phyloP scores from a whole-genome alignment of 2,329 filamentous ascomycete genomes.

The Neonectria coccinea region DNA sequence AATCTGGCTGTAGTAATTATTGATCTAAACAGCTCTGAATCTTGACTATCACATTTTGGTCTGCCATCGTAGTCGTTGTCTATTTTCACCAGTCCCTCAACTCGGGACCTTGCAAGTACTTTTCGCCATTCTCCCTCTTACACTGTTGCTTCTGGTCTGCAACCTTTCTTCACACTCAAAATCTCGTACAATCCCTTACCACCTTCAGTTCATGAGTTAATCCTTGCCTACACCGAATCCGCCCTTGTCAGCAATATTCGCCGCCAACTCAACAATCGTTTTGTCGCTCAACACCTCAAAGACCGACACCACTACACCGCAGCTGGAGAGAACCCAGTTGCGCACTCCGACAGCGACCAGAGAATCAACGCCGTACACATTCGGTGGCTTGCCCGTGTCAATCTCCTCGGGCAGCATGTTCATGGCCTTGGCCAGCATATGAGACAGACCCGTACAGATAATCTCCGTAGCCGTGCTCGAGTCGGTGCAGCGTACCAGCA shows the following conservation, averaged over 20 bases:
- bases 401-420: slow-evolving; percentile 59
- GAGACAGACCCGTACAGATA: slow-evolving; percentile 52
- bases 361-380: slow-evolving; percentile 64
- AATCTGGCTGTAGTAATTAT: too few relatives aligned
- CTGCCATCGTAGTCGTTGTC: neutral
- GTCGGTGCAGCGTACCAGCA: slow-evolving; percentile 48
- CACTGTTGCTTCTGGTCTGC: neutral
- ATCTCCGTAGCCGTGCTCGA: slow-evolving; percentile 48
- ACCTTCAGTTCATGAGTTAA: neutral
- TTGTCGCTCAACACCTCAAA: slow-evolving; percentile 61
- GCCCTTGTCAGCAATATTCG: slow-evolving; percentile 51
- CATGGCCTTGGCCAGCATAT: slow-evolving; percentile 59
- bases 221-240: slow-evolving; percentile 40
- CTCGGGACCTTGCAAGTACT: neutral
- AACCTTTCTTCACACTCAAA: neutral
- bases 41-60: neutral
- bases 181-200: neutral
- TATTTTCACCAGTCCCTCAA: neutral
- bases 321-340: slow-evolving; percentile 62
- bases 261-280: slow-evolving; percentile 54
- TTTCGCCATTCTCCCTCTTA: neutral
- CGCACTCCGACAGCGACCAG: slow-evolving; percentile 64
- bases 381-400: slow-evolving; percentile 55
- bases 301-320: slow-evolving; percentile 58
- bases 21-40: neutral